Evolutionary conservation across 169 alveolate species (phyloP).

Genomic region (Plasmodium fragile): DNA sequence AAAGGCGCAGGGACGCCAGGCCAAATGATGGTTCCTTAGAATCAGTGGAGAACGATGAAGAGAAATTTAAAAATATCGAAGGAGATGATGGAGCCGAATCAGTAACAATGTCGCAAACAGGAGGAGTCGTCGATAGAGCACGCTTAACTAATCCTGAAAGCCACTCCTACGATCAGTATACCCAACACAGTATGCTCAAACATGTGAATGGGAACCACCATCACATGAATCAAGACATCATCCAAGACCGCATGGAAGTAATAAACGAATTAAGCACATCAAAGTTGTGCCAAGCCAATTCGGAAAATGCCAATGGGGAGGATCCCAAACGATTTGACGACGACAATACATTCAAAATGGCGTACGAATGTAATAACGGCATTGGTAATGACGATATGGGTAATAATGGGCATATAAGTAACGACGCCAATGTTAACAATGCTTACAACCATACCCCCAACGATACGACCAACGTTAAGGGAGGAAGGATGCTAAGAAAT

Average conservation of each 20-base stretch:
- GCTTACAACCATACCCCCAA: neutral
- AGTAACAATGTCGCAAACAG: neutral
- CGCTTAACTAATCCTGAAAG: neutral
- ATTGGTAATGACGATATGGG: neutral
- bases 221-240: neutral
- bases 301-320: neutral
- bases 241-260: neutral
- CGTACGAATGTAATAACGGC: neutral
- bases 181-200: neutral
- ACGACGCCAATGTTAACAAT: neutral
- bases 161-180: neutral
- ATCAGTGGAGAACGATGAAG: neutral
- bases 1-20: conserved; percentile 6
- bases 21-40: neutral
- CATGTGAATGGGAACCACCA: neutral
- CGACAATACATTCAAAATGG: neutral
- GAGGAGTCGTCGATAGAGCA: neutral
- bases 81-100: neutral
- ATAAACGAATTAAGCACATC: neutral
- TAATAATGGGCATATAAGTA: neutral
- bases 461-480: conserved; percentile 8
- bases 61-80: neutral
- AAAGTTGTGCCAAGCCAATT: neutral
- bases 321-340: neutral
- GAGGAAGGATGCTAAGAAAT: conserved; percentile 41